phyloP scores from a whole-genome alignment of 768 basidiomycete species.

The Boletus sp. region DNA sequence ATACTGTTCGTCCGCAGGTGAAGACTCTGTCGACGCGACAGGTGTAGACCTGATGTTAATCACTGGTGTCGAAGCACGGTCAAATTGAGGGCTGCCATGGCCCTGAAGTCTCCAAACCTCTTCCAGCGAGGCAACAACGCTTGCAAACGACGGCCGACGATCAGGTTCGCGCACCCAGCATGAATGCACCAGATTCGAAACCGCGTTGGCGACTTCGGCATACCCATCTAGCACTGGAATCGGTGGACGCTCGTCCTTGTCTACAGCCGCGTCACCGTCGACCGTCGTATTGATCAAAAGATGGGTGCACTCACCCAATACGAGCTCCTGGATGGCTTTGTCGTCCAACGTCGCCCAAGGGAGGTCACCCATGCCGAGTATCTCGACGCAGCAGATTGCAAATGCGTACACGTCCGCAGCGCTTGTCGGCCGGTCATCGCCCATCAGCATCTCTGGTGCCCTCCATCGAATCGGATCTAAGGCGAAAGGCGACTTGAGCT shows the following conservation, averaged over 20 bases:
- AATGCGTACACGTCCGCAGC: slow-evolving; percentile 69
- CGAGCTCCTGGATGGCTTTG: slow-evolving; percentile 46
- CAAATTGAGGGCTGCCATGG: neutral
- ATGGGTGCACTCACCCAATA: slow-evolving; percentile 40
- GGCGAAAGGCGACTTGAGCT: slow-evolving; percentile 17
- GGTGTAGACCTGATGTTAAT: neutral
- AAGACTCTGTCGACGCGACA: slow-evolving; percentile 11
- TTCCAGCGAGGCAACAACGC: slow-evolving; percentile 45
- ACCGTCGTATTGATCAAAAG: slow-evolving; percentile 5
- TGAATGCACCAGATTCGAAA: slow-evolving; percentile 42
- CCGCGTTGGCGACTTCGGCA: slow-evolving; percentile 30
- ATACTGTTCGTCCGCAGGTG: slow-evolving; percentile 23
- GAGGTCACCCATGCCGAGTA: slow-evolving; percentile 57
- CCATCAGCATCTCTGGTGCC: slow-evolving; percentile 62
- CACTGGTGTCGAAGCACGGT: neutral
- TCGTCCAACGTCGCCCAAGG: slow-evolving; percentile 57
- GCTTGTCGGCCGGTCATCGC: slow-evolving; percentile 43
- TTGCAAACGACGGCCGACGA: slow-evolving; percentile 50
- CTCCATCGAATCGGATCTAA: slow-evolving; percentile 71
- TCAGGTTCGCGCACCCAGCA: slow-evolving; percentile 59
- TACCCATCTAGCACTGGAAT: slow-evolving; percentile 39
- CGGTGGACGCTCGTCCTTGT: slow-evolving; percentile 48
- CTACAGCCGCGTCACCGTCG: slow-evolving; percentile 32
- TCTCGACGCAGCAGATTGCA: slow-evolving; percentile 62
- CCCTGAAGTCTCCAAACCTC: slow-evolving; percentile 41